Evolutionary conservation across 345 rosid genomes (phyloP), one percentile per base, ranked within the genome.

Genomic region (Hirschfeldia incana): DNA sequence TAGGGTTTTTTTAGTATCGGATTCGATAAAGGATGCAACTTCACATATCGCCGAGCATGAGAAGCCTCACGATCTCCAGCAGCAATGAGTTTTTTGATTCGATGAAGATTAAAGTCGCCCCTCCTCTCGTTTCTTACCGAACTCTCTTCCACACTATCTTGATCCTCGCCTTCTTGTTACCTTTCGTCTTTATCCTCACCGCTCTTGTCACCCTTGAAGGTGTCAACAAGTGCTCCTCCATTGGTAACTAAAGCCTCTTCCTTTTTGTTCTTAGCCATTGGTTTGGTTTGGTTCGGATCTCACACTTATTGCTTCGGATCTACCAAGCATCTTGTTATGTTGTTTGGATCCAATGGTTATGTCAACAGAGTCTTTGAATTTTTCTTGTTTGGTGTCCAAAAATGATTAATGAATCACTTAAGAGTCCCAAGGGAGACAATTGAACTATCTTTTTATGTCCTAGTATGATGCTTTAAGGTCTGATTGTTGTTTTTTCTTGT

Each of bases 21-120:
- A 10, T 9, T 39, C 44, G 7, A 8, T 9, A 39, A 39, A 93
- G 87, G 87, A 96, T 96, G 99, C 99, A 90, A 97, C 99, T 96
- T 91, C 98, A 89, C 91, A 84, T 96, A 87, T 96, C 99, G 88
- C 98, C 97, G 84, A 93, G 98, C 91, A 96, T 96, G 97, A 96
- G 97, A 90, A 96, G 99, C 84, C 89, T 96, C 84, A 96, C 99
- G 74, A 96, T 96, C 77, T 93, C 94, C 78, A 92, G 94, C 86
- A 93, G 87, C 90, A 89, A 91, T 89, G 98, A 97, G 83, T 90
- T 93, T 93, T 86, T 88, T 92, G 98, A 96, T 90, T 92, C 88
- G 84, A 96, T 93, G 99, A 96, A 93, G 99, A 89, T 96, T 97
- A 93, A 93, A 88, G 92, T 96, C 84, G 98, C 98, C 84, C 97